Evolutionary conservation across 768 basidiomycete species (phyloP).

Genomic region (Glaciozyma antarctica): DNA sequence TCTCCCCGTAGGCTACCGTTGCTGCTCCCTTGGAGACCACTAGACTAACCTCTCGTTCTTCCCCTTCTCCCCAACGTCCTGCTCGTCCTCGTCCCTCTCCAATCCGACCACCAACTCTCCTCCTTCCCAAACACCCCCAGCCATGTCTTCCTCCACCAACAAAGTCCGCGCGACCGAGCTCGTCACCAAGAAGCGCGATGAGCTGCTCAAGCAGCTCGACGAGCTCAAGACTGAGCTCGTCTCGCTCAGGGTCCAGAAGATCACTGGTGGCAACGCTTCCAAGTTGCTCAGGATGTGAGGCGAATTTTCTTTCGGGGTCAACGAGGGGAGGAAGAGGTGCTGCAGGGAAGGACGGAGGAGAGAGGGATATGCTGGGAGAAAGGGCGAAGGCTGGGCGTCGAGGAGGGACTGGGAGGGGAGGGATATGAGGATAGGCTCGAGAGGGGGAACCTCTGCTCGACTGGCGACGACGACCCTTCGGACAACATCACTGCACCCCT

Average conservation of each 20-base stretch:
- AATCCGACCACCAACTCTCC: not conserved
- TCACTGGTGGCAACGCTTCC: constrained; percentile 84
- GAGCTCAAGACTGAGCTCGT: constrained; percentile 96
- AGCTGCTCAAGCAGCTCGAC: constrained; percentile 82
- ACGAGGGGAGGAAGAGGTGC: not conserved
- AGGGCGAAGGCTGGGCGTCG: not conserved
- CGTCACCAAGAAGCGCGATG: constrained; percentile 60
- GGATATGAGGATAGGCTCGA: not conserved
- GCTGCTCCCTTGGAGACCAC: too few species aligned
- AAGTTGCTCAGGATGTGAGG: constrained; percentile 97
- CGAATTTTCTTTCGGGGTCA: not conserved
- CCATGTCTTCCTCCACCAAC: constrained; percentile 26
- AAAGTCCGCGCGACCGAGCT: constrained; percentile 33
- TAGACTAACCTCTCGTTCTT: not conserved
- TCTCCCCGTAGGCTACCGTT: too few species aligned
- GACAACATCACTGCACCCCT: not conserved
- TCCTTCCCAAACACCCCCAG: not conserved
- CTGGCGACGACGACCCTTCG: constrained; percentile 1
- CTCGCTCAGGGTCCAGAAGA: constrained; percentile 91
- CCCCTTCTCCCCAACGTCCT: not conserved
- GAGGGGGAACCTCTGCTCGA: constrained; percentile 16
- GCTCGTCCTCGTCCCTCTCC: not conserved
- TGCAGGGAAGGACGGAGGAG: not conserved
- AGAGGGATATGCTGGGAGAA: not conserved
- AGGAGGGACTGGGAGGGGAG: not conserved